Evolutionary conservation across 2,329 filamentous ascomycete genomes (phyloP).

Genomic region (Canariomyces notabilis): DNA sequence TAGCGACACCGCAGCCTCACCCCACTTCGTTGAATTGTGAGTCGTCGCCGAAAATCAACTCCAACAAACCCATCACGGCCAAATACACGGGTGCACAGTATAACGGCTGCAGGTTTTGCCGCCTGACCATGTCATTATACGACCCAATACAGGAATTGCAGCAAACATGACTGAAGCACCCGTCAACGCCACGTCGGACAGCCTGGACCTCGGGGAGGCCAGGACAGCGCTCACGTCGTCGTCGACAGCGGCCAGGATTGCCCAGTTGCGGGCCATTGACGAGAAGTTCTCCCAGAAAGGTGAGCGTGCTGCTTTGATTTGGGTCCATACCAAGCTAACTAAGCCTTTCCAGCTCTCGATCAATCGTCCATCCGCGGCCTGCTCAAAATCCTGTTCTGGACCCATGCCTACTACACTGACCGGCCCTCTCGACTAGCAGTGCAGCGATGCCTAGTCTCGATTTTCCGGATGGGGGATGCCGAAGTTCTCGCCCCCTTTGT

Average conservation of each 20-base stretch:
- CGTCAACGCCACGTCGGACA: conserved; percentile 37
- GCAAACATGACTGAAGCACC: conserved; percentile 48
- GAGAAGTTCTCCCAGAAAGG: conserved; percentile 53
- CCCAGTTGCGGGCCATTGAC: conserved; percentile 51
- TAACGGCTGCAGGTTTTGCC: conserved; percentile 15
- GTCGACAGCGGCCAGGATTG: conserved; percentile 53
- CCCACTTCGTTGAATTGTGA: conserved; percentile 25
- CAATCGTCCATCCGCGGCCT: conserved; percentile 48
- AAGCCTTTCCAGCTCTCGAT: conserved; percentile 39
- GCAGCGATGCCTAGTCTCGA: conserved; percentile 68
- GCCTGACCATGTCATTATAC: conserved; percentile 33
- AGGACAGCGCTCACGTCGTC: conserved; percentile 54
- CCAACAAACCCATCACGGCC: conserved; percentile 9
- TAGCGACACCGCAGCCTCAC: conserved; percentile 7
- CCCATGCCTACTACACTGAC: conserved; percentile 83
- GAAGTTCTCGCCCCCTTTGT: conserved; percentile 61
- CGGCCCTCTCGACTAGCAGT: conserved; percentile 77
- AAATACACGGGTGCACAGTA: conserved; percentile 8
- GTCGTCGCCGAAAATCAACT: conserved; percentile 24
- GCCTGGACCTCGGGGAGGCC: conserved; percentile 46
- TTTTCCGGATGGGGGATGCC: conserved; percentile 52
- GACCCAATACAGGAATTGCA: conserved; percentile 29
- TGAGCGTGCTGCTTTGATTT: conserved; percentile 30
- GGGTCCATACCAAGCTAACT: conserved; percentile 11
- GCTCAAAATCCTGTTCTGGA: conserved; percentile 74